Evolutionary conservation across 768 basidiomycete genomes (phyloP).

Genomic region (Trametes cubensis): DNA sequence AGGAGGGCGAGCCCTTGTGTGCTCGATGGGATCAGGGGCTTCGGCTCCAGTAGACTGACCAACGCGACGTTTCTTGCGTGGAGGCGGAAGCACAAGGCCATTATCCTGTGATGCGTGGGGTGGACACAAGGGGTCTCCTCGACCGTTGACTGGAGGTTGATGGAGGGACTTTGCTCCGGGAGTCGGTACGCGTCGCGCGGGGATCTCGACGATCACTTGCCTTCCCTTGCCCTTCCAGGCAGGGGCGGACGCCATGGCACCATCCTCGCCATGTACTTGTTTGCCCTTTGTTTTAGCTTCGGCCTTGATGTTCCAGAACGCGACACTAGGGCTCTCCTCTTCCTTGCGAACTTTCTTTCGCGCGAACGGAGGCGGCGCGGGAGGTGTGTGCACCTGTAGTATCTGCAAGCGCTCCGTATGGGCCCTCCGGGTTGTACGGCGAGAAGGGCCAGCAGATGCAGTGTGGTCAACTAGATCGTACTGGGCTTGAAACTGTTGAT

Average conservation of each 20-base stretch:
- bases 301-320: conserved; percentile 23
- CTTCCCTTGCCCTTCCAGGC: conserved; percentile 4
- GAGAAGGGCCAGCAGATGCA: conserved; percentile 49
- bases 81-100: conserved; percentile 6
- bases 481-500: conserved; percentile 56
- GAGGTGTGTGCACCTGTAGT: conserved; percentile 36
- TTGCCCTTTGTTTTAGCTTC: conserved; percentile 25
- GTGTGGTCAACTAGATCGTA: conserved; percentile 61
- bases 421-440: conserved; percentile 59
- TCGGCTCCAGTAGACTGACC: background rate
- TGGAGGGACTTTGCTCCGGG: background rate
- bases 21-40: background rate
- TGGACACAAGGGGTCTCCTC: background rate
- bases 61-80: conserved; percentile 26
- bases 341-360: conserved; percentile 6
- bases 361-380: conserved; percentile 25
- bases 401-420: conserved; percentile 56
- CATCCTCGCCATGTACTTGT: background rate
- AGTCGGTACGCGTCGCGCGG: background rate
- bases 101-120: background rate
- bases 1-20: background rate
- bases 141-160: too few relatives aligned
- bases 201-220: background rate
- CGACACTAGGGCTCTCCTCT: conserved; percentile 3
- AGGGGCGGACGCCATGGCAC: background rate